phyloP scores from a whole-genome alignment of 83 land plant genomes.

The Larix sibirica region DNA sequence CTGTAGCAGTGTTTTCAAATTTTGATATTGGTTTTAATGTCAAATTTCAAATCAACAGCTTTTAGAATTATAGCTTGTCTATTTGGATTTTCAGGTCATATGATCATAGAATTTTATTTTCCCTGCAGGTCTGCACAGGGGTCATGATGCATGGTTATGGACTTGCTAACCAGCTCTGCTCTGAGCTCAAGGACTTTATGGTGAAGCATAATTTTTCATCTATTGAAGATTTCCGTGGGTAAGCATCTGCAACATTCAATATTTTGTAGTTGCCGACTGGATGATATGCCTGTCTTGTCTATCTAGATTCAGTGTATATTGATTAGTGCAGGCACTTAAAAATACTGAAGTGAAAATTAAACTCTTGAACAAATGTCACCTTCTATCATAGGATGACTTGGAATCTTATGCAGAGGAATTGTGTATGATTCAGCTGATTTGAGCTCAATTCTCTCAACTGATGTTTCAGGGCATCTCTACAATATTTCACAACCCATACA shows the following conservation, averaged over 20 bases:
- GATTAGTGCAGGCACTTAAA: neutral
- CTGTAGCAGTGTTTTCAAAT: neutral
- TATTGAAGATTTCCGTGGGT: conserved; percentile 98
- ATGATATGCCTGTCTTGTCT: neutral
- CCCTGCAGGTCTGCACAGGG: conserved; percentile 91
- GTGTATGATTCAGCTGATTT: neutral
- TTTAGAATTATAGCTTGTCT: neutral
- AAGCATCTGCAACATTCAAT: conserved; percentile 6
- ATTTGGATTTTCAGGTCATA: neutral
- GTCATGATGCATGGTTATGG: conserved; percentile 99
- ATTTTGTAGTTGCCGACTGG: neutral
- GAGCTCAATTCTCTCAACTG: neutral
- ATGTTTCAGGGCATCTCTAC: conserved; percentile 70
- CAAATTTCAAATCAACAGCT: neutral
- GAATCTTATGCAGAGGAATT: neutral
- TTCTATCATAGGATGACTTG: neutral
- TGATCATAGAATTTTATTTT: neutral
- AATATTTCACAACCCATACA: conserved; percentile 94
- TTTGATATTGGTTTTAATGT: neutral
- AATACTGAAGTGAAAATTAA: neutral
- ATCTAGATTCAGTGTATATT: neutral
- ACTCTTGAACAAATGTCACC: neutral
- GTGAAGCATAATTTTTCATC: conserved; percentile 89
- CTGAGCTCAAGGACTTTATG: conserved; percentile 97
- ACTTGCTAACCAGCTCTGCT: conserved; percentile 79